Base-by-base conservation (phyloP, 805 yeast species). In the Myxozyma sirexii region DNA sequence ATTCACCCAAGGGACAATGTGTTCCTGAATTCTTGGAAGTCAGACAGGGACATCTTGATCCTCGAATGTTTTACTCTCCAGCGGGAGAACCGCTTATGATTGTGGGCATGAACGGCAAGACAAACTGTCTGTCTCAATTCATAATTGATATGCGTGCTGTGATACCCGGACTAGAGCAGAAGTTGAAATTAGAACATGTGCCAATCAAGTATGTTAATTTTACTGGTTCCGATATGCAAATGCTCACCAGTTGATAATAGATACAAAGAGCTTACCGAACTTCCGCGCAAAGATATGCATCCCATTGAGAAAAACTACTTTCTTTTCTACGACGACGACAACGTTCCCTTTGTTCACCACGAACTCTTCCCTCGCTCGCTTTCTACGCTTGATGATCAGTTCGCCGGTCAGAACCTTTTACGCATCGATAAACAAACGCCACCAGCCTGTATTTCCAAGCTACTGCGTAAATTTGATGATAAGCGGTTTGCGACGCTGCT, bases 31-130 rank as follows among this genome's bases (percentile, higher is more conserved):
- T 24, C n/a, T 41, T 57, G 33, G 35, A 12, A 17, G 7, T 51
- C 26, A 46, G 31, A 27, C 63, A 59, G 33, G 63, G 63, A 2
- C 64, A 44, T 24, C 50, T 33, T n/a, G 65, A 62, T 41, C 62
- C 64, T 4, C 57, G 65, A 13, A n/a, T 59, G 6, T 62, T 62
- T 26, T 51, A 39, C 13, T 61, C 64, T 24, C 63, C 65, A 12
- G 1, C 23, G 17, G 65, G 65, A 5, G 65, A 55, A 48, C 65
- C 65, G 39, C 29, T 62, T 15, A 57, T 62, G 63, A 49, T 60
- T 38, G 60, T 62, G 46, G 57, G 58, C 48, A 48, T 55, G 37
- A 62, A 62, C 48, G 52, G 55, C 10, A 43, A 41, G 33, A 37
- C 41, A 8, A 48, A 44, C 37, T 62, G 65, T 38, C n/a, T 59